Evolutionary conservation across 1,284 basidiomycete species (phyloP).

Genomic region (Coriolopsis trogii): DNA sequence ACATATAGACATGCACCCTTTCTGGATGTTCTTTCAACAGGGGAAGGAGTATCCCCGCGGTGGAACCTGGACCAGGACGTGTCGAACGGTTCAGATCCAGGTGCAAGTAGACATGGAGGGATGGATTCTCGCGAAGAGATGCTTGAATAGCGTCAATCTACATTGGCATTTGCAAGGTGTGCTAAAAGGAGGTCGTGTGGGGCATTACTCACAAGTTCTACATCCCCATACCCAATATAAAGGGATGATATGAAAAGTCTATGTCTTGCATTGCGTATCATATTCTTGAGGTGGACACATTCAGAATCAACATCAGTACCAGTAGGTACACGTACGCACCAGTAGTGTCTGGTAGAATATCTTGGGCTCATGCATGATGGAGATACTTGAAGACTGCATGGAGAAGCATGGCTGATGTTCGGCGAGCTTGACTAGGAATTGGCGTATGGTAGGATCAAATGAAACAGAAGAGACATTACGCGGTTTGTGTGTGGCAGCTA

Average conservation of each 20-base stretch:
- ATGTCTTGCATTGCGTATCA: slow-evolving; percentile 72
- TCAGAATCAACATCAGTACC: background rate
- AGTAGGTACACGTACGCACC: slow-evolving; percentile 32
- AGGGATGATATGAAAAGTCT: slow-evolving; percentile 85
- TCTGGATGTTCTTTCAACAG: slow-evolving; percentile 74
- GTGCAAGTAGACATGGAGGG: slow-evolving; percentile 74
- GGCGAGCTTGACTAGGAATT: slow-evolving; percentile 31
- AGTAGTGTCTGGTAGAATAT: slow-evolving; percentile 43
- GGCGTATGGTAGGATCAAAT: slow-evolving; percentile 31
- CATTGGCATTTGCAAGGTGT: background rate
- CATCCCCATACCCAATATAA: slow-evolving; percentile 41
- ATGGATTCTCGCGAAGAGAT: slow-evolving; percentile 61
- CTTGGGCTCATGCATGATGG: slow-evolving; percentile 40
- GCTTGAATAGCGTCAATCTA: slow-evolving; percentile 71
- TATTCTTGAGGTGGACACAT: slow-evolving; percentile 48
- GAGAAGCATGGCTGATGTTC: slow-evolving; percentile 43
- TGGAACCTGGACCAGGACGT: slow-evolving; percentile 76
- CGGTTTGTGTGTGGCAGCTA: slow-evolving; percentile 14
- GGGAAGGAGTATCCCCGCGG: slow-evolving; percentile 75
- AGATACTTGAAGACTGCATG: slow-evolving; percentile 37
- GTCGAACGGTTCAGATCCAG: slow-evolving; percentile 94
- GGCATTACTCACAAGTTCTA: slow-evolving; percentile 34
- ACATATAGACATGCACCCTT: slow-evolving; percentile 80
- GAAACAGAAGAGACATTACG: slow-evolving; percentile 24
- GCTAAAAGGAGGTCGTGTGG: background rate